Conservation (phyloP, 176 grass and related monocot genomes). For the Triticum dicoccoides region DNA sequence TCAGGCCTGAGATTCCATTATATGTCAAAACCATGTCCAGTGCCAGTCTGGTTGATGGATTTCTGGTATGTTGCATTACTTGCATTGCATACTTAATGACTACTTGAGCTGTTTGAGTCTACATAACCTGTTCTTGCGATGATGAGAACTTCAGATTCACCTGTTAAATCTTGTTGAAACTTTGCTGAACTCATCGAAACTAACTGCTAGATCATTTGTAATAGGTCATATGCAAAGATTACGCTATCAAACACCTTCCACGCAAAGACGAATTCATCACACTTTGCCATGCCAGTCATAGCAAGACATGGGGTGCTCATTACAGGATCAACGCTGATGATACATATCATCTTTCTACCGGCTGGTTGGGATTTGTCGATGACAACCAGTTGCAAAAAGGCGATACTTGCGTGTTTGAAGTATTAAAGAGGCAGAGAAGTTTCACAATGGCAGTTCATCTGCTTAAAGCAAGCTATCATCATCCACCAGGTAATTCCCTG, state of each 20-base stretch:
- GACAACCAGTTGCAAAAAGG: conserved; percentile 18
- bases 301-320: background rate
- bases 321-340: background rate
- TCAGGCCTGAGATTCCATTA: background rate
- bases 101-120: background rate
- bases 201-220: background rate
- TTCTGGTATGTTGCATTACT: background rate
- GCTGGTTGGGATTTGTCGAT: conserved; percentile 13
- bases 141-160: background rate
- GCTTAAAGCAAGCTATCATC: background rate
- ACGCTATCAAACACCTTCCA: conserved; percentile 24
- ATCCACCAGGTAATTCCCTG: background rate
- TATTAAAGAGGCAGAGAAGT: background rate
- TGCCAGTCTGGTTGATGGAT: background rate
- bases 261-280: background rate
- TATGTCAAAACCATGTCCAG: background rate
- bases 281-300: background rate
- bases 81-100: background rate
- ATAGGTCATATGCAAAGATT: conserved; percentile 22
- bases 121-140: background rate
- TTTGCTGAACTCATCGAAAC: background rate
- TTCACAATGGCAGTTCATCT: conserved; percentile 20
- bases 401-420: conserved; percentile 34
- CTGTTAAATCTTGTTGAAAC: background rate
- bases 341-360: conserved; percentile 9